phyloP scores from a whole-genome alignment of 2,329 filamentous ascomycete species.

The Cryphonectria japonica region DNA sequence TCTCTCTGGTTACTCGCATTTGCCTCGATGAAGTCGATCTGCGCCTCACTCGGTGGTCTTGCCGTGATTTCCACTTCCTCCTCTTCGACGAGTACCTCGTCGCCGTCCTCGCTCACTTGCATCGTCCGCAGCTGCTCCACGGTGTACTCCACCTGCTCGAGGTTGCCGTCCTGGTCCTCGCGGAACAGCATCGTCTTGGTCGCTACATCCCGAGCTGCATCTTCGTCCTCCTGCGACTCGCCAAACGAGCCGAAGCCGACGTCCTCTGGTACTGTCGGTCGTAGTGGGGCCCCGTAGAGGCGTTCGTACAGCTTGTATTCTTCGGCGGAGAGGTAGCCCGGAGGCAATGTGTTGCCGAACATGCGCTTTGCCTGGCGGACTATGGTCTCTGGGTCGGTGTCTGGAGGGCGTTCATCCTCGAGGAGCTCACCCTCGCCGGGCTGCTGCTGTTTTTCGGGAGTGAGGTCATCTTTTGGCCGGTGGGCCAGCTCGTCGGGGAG shows the following conservation, averaged over 20 bases:
- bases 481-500: slow-evolving; percentile 12
- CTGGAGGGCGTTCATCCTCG: not conserved
- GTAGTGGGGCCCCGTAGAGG: slow-evolving; percentile 76
- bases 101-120: slow-evolving; percentile 50
- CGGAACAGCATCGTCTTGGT: slow-evolving; percentile 55
- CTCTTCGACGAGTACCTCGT: slow-evolving; percentile 40
- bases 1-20: slow-evolving; percentile 59
- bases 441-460: slow-evolving; percentile 8
- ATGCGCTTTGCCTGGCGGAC: slow-evolving; percentile 73
- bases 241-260: slow-evolving; percentile 46
- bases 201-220: slow-evolving; percentile 29
- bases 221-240: slow-evolving; percentile 28
- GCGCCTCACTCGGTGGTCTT: slow-evolving; percentile 39
- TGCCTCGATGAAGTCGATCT: slow-evolving; percentile 49
- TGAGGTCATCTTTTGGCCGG: not conserved
- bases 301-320: slow-evolving; percentile 79
- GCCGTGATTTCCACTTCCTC: slow-evolving; percentile 35
- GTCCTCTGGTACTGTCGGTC: slow-evolving; percentile 63
- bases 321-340: slow-evolving; percentile 67
- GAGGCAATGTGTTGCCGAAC: slow-evolving; percentile 78
- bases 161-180: slow-evolving; percentile 57
- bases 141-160: slow-evolving; percentile 64
- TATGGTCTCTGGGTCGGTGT: slow-evolving; percentile 57
- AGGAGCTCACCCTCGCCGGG: not conserved
- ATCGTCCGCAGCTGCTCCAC: slow-evolving; percentile 42